Evolutionary conservation across 1,139 yeast genomes (phyloP).

Genomic region (Pichia sp.): DNA sequence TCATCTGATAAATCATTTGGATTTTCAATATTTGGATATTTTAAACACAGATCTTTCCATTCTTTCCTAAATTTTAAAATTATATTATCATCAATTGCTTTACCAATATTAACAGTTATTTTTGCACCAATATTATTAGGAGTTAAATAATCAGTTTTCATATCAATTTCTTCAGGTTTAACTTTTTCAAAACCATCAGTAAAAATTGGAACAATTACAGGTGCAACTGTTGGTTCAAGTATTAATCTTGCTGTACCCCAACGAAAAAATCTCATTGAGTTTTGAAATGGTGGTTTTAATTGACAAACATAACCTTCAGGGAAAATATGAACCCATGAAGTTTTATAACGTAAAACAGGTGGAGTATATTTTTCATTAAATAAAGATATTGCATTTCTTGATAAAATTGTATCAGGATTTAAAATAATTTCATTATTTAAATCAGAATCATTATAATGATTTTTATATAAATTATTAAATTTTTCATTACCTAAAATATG

Average conservation of each 20-base stretch:
- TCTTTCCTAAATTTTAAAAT: constrained; percentile 55
- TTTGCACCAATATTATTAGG: constrained; percentile 66
- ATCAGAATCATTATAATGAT: not conserved
- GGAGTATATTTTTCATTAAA: constrained; percentile 31
- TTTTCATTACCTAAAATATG: constrained; percentile 18
- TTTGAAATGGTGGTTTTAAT: constrained; percentile 65
- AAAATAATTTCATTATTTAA: not conserved
- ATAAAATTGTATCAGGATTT: constrained; percentile 9
- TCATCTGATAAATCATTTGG: constrained; percentile 58
- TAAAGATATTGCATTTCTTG: constrained; percentile 31
- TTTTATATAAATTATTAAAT: constrained; percentile 22
- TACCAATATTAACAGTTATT: constrained; percentile 66
- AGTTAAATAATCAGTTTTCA: constrained; percentile 35
- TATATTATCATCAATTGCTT: constrained; percentile 56
- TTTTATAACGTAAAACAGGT: constrained; percentile 51
- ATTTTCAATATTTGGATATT: constrained; percentile 38
- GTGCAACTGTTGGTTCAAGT: constrained; percentile 76
- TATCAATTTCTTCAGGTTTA: constrained; percentile 69
- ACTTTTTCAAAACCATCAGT: constrained; percentile 82
- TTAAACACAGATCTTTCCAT: constrained; percentile 61
- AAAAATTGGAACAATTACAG: constrained; percentile 86
- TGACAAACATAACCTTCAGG: constrained; percentile 96
- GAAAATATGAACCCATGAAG: constrained; percentile 90
- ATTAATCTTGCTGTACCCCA: constrained; percentile 91
- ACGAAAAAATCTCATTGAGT: constrained; percentile 88